Base-by-base conservation (phyloP, 169 alveolate genomes). In the Plasmodium gonderi region DNA sequence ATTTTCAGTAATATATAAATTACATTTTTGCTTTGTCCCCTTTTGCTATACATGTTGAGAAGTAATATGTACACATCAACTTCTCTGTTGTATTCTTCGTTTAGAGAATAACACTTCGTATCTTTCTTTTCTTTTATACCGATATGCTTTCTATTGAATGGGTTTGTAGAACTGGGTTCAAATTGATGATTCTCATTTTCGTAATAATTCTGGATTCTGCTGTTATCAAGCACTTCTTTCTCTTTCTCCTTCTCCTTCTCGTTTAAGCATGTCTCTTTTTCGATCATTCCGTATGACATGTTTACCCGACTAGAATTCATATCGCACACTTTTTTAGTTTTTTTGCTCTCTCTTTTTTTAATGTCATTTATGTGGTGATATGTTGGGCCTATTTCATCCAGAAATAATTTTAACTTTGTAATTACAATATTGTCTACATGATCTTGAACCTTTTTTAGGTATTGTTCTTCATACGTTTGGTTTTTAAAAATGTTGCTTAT, bases 31-130 rank as follows among this genome's bases (percentile, higher is more conserved):
- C 29, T 83, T 69, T 83, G 76, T 12, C 81, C 74, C 33, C 64
- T 83, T 83, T 83, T 83, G 64, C 92, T 83, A 76, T 69, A 83
- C 54, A 83, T 69, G 23, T 83, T 83, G 31, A 83, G 77, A 23
- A 83, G 76, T 33, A 74, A 69, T 20, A 69, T 69, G 64, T 44
- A 60, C 1, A 40, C 36, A 26, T 81, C 68, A 26, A 81, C 33
- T 11, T 23, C 45, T 0, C 44, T 72, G 8, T 67, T 44, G 6
- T 79, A 36, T 9, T 79, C 65, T 40, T 49, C 89, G 12, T 29
- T 44, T 29, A 20, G 40, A n/a, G 26, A 60, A 60, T 20, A 20
- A 12, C 38, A 29, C 17, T 20, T 36, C 17, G 40, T 60, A 36
- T n/a, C 38, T 23, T 60, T n/a, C 33, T 36, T 9, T 29, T 79